phyloP scores from a whole-genome alignment of 2,329 filamentous ascomycete species.

The Trichoderma sp. region DNA sequence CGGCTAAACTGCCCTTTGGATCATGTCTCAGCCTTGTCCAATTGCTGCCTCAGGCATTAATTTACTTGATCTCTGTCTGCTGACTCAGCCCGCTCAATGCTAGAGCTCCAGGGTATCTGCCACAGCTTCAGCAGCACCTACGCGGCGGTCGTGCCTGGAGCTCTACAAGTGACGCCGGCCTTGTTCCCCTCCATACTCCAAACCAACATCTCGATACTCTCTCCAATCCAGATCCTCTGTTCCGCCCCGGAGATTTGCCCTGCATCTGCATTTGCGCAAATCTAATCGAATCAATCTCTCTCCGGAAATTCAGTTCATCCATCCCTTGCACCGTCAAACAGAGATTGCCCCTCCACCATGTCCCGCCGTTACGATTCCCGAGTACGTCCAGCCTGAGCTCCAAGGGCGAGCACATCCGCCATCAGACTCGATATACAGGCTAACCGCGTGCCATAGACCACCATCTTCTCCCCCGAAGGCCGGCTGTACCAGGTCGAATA shows the following conservation, averaged over 20 bases:
- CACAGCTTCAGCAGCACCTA: constrained; percentile 22
- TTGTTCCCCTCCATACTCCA: constrained; percentile 3
- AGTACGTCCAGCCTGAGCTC: constrained; percentile 53
- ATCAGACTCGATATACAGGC: not conserved
- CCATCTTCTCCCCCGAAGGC: constrained; percentile 99
- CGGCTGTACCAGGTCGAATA: constrained; percentile 99
- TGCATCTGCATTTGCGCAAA: not conserved
- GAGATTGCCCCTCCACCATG: constrained; percentile 55
- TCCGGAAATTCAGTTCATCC: not conserved
- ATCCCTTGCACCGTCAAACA: not conserved
- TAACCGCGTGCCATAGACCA: constrained; percentile 62
- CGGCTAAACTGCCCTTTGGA: not conserved
- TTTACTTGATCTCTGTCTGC: not conserved
- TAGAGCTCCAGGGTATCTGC: constrained; percentile 19
- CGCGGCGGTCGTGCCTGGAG: constrained; percentile 47
- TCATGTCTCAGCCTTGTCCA: constrained; percentile 10
- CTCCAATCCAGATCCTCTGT: not conserved
- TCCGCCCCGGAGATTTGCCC: not conserved
- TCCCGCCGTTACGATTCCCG: constrained; percentile 96
- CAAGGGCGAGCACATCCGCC: not conserved
- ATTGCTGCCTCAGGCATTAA: constrained; percentile 28
- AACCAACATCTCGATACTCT: not conserved
- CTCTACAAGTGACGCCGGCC: constrained; percentile 30
- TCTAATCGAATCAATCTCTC: not conserved
- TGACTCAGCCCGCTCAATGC: not conserved